phyloP scores from a whole-genome alignment of 352 stramenopile genomes.

The Globisporangium cylindrosporum region DNA sequence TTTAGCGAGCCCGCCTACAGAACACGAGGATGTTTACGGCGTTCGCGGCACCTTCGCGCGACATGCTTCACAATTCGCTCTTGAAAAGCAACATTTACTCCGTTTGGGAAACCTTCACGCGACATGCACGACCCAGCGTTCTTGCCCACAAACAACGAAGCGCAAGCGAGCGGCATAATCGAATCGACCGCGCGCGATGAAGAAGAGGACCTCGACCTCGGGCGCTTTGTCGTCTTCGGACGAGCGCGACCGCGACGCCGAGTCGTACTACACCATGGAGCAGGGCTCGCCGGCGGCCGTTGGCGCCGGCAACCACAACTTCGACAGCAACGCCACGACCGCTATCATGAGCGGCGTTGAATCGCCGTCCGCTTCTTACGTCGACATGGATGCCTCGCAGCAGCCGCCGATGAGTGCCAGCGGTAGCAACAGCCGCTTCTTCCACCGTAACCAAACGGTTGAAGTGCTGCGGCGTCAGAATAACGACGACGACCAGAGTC shows the following conservation, averaged over 20 bases:
- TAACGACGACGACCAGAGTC: conserved; percentile 17
- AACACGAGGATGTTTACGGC: conserved; percentile 11
- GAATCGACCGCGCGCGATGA: background rate
- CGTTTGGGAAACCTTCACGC: background rate
- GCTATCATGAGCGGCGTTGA: conserved; percentile 21
- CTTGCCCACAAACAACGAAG: conserved; percentile 1
- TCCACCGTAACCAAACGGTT: conserved; percentile 74
- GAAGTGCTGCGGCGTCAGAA: conserved; percentile 53
- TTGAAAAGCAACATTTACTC: background rate
- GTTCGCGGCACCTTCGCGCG: background rate
- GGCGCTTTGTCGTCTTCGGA: conserved; percentile 2
- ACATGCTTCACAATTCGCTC: background rate
- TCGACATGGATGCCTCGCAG: conserved; percentile 20
- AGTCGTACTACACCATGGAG: conserved; percentile 18
- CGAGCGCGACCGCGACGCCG: background rate
- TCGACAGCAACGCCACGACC: conserved; percentile 3
- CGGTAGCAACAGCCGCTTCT: conserved; percentile 31
- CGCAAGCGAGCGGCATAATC: background rate
- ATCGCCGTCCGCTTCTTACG: conserved; percentile 17
- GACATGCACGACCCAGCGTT: background rate
- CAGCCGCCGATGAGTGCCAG: conserved; percentile 16
- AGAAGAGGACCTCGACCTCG: conserved; percentile 6
- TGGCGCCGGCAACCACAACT: background rate
- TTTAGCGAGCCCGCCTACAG: background rate
- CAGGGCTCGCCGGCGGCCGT: conserved; percentile 5